Evolutionary conservation across 164 flowering plant genomes (phyloP), one percentile per base, ranked within the genome.

Genomic region (Kalanchoe fedtschenkoi): DNA sequence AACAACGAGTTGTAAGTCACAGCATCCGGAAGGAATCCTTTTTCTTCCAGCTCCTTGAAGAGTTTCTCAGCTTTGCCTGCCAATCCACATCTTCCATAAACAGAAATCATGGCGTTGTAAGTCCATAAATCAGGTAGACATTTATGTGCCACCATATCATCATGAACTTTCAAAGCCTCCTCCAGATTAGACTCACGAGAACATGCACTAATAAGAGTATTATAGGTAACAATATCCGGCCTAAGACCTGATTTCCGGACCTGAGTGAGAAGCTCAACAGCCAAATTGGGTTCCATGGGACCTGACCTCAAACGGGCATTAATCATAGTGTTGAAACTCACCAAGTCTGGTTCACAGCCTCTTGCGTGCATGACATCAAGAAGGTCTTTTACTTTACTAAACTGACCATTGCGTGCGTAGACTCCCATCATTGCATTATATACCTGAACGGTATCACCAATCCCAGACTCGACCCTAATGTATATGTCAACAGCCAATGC

Each of bases 391-490:
- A 87, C 96, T 77, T 82, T 81, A 6, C 58, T 6, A 60, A 88
- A 90, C 68, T 75, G 70, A 26, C 96, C 99, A 67, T 66, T 83
- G 69, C 95, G 70, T 0, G 96, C 91, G 71, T 90, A 86, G 33
- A 90, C 95, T 19, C 92, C 97, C 99, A 93, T 93, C 91, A 90
- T 87, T 0, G 99, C 87, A 74, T 90, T 93, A 58, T 85, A 90
- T 2, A 93, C 97, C 62, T 90, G 93, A 11, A 90, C 91, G 0
- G 84, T 81, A 62, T 80, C 60, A 16, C 75, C 88, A 22, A 71
- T 66, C 3, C 68, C 66, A 5, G 76, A 62, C 75, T 88, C 93
- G 0, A 80, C 83, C 62, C 95, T 60, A 0, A 46, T 59, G 59
- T 87, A 93, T 2, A 90, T 78, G 66, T 90, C 96, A 34, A 77